A percentile compares a stretch with the other conserved stretches of the same genome.
Evolutionary conservation across 768 basidiomycete genomes (phyloP).

Genomic region (Fomitopsis pulvina): DNA sequence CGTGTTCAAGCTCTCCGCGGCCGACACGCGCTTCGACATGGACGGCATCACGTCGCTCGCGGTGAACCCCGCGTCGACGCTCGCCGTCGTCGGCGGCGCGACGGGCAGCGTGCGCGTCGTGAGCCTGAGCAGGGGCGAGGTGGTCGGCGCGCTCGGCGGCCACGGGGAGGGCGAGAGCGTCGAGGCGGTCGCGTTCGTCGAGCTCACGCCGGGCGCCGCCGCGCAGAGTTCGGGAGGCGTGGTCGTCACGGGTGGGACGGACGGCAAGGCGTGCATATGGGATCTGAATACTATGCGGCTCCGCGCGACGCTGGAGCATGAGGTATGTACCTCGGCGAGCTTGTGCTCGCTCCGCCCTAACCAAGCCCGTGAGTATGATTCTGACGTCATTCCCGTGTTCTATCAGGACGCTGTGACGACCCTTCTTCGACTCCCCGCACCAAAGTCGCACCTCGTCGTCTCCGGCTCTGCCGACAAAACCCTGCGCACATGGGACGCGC

Average conservation of each 20-base stretch:
- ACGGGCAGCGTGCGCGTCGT: constrained; percentile 83
- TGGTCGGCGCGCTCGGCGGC: constrained; percentile 71
- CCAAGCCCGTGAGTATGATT: background rate
- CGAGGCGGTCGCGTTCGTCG: constrained; percentile 80
- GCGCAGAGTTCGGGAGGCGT: constrained; percentile 50
- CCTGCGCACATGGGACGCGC: constrained; percentile 88
- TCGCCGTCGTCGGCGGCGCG: constrained; percentile 88
- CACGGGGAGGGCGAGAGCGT: constrained; percentile 86
- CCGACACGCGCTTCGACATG: constrained; percentile 70
- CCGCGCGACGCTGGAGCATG: constrained; percentile 75
- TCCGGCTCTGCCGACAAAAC: constrained; percentile 85
- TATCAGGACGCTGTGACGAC: constrained; percentile 82
- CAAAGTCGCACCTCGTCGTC: constrained; percentile 71
- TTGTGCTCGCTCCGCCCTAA: background rate
- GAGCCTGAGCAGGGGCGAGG: constrained; percentile 80
- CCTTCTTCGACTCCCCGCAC: constrained; percentile 65
- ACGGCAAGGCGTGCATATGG: constrained; percentile 93
- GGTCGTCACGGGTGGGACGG: constrained; percentile 83
- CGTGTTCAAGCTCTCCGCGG: constrained; percentile 69
- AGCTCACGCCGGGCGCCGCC: constrained; percentile 52
- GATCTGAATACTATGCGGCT: constrained; percentile 84
- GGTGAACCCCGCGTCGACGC: constrained; percentile 76
- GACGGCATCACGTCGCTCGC: constrained; percentile 85
- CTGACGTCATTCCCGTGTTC: background rate
- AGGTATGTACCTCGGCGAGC: constrained; percentile 40